Conservation (phyloP, 148 eudicot genomes). For the Vaccinium myrtillus region DNA sequence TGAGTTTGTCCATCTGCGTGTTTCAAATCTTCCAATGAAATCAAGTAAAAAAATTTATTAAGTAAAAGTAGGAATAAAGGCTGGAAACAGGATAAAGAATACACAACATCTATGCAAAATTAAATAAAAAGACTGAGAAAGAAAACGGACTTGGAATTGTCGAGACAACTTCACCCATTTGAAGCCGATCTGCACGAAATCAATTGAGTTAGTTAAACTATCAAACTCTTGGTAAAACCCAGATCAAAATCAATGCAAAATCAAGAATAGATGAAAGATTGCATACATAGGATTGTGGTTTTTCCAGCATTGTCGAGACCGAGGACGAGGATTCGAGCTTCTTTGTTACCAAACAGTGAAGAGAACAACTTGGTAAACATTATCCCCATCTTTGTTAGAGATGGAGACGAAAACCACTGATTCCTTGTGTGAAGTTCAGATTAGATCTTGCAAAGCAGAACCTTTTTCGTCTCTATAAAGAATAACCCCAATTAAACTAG, state of each 20-base stretch:
- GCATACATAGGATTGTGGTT: conserved; percentile 94
- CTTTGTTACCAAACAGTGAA: conserved; percentile 82
- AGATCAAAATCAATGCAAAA: background rate
- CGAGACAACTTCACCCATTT: conserved; percentile 99
- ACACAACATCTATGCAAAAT: background rate
- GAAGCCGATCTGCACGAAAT: conserved; percentile 81
- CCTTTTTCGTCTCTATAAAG: background rate
- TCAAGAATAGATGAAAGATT: background rate
- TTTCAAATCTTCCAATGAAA: background rate
- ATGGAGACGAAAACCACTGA: background rate
- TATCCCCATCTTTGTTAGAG: conserved; percentile 55
- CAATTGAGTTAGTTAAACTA: conserved; percentile 10
- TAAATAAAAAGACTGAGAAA: background rate
- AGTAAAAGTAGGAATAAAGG: background rate
- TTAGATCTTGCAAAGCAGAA: conserved; percentile 10
- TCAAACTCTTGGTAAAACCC: conserved; percentile 1
- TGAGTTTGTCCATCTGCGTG: background rate
- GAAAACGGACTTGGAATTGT: conserved; percentile 91
- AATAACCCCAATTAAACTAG: background rate
- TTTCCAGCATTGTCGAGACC: conserved; percentile 99
- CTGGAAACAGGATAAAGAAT: background rate
- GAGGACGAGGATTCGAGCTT: conserved; percentile 97
- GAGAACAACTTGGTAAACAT: conserved; percentile 75
- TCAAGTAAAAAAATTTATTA: background rate
- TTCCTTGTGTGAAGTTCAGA: conserved; percentile 26